Base-by-base conservation (phyloP, 73 alveolate species). In the Paramecium tetraurelia region DNA sequence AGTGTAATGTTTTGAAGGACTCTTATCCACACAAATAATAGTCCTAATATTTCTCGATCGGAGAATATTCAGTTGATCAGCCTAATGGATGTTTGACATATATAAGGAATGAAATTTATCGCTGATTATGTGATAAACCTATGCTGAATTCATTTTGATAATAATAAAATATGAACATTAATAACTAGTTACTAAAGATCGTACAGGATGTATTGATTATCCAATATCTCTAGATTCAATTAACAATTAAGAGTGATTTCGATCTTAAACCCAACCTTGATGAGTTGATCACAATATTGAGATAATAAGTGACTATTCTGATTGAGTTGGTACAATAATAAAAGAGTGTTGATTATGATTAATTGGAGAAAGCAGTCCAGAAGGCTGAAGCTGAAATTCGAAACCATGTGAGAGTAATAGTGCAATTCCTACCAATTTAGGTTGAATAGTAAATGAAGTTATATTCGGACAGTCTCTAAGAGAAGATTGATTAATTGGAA, bases 351-450 rank as follows among this genome's bases (percentile, higher is more conserved):
- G 84, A 63, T 10, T 63, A 63, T 63, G 84, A 63, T 63, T 63
- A 63, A 63, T 63, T 63, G 24, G 84, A 63, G 46, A 63, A 33
- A 33, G 84, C 84, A 22, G 84, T 63, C 14, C 29, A 63, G 48
- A 63, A 63, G 46, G 84, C 84, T 27, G 84, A 63, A 63, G 84
- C 84, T 27, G 84, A 63, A 63, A 63, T 63, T 63, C 50, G 84
- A 31, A 63, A 63, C 24, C 84, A 63, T 63, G 50, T 63, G 27
- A 29, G 84, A 63, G 84, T 63, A 63, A 63, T 27, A 1, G 5
- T 1, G 4, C 31, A 53, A 16, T 63, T 27, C 46, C 16, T 21
- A 24, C 18, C 5, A 63, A 27, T 31, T 27, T 63, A 63, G 84
- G 41, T 63, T 2, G 84, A 63, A 63, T 33, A 63, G 27, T 33